phyloP scores from a whole-genome alignment of 78 protist species.

The Guillardia theta region DNA sequence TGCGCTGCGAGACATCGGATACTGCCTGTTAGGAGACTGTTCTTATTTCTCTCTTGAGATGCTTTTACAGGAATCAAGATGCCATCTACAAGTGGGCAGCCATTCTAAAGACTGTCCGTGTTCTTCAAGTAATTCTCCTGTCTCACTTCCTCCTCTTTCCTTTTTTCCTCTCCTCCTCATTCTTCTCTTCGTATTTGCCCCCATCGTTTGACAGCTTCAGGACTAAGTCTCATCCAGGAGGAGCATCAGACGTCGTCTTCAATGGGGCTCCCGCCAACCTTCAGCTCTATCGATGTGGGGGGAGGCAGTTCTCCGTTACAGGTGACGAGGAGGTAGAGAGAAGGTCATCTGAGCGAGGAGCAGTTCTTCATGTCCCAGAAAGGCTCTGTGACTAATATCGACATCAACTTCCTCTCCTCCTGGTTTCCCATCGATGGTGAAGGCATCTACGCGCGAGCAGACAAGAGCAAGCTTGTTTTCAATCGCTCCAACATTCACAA shows the following conservation, averaged over 20 bases:
- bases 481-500: too few relatives aligned
- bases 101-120: neutral
- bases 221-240: neutral
- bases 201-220: neutral
- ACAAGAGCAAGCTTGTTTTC: too few relatives aligned
- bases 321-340: too few relatives aligned
- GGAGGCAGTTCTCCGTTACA: too few relatives aligned
- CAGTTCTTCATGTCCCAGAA: too few relatives aligned
- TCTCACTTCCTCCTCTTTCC: neutral
- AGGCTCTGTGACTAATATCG: neutral
- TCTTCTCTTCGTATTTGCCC: too few relatives aligned
- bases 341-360: too few relatives aligned
- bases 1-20: neutral
- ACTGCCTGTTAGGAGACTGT: neutral
- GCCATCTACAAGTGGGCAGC: slow-evolving; percentile 25
- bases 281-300: too few relatives aligned
- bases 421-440: neutral
- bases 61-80: neutral
- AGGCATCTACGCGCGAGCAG: neutral
- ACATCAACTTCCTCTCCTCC: slow-evolving; percentile 33
- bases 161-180: neutral
- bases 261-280: too few relatives aligned
- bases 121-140: neutral
- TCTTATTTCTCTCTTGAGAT: neutral
- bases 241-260: too few relatives aligned